Base-by-base conservation (phyloP, 148 eudicot species). In the Spergularia bocconei region DNA sequence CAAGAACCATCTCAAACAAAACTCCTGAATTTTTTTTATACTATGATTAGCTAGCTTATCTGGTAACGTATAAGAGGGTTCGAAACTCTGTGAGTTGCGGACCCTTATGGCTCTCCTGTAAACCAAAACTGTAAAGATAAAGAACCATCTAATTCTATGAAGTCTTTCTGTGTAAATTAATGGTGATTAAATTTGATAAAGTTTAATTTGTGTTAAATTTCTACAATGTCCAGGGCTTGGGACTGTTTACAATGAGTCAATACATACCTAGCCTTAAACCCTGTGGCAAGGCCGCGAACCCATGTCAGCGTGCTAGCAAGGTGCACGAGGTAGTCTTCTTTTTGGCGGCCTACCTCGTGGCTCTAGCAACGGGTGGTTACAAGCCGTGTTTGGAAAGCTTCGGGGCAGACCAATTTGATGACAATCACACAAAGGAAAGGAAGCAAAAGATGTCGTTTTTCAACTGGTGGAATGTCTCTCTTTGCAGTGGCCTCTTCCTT, bases 401-500 rank as follows among this genome's bases (percentile, higher is more conserved):
- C 13, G 95, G 95, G 19, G 95, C 90, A 0, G 90, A 90, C 74
- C 95, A 88, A 41, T 90, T 88, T 36, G 95, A 88, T 15, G 88
- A 90, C 17, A 79, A 82, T 54, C 64, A 88, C 67, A 23, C 71
- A 0, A 51, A 23, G 38, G 95, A 90, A 58, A 87, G 87, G 77
- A 78, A 59, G 63, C 77, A 79, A 29, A 84, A 80, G 75, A 78
- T 84, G 84, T 80, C 86, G 1, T 84, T 65, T 55, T 84, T 93
- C 85, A 93, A 93, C 75, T 90, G 96, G 96, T 92, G 95, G 96
- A 90, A 83, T 73, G 79, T 70, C 55, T 91, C 84, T 47, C 86
- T 92, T 25, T 90, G 96, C 41, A 44, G 67, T 47, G 98, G 98
- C 44, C 68, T 90, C 23, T 69, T 92, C 20, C 72, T 90, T 63